Percentiles rank a stretch among this genome's conserved stretches.
Conservation (phyloP, 2,329 filamentous ascomycete genomes). For the Pseudogymnoascus sp. region DNA sequence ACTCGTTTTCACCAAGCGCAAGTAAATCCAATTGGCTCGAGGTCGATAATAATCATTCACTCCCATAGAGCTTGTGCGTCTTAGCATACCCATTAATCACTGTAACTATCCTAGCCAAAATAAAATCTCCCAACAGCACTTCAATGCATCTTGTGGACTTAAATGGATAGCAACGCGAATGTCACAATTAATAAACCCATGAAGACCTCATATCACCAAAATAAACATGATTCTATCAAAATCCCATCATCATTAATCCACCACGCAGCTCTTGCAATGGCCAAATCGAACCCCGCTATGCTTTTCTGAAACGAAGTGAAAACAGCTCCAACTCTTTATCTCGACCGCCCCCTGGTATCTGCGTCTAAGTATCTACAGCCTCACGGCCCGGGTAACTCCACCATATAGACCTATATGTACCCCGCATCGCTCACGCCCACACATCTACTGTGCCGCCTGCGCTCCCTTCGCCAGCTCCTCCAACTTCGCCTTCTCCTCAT, state of each 20-base stretch:
- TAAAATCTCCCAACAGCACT: not conserved
- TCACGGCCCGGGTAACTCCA: not conserved
- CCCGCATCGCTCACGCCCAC: not conserved
- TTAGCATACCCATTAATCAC: not conserved
- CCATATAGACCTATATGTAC: not conserved
- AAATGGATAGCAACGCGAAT: not conserved
- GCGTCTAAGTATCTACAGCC: conserved; percentile 1
- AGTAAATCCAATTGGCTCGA: not conserved
- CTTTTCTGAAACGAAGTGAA: conserved; percentile 4
- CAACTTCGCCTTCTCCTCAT: conserved; percentile 42
- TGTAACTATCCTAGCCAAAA: not conserved
- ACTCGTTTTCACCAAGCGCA: not conserved
- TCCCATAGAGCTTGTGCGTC: not conserved
- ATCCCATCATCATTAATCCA: not conserved
- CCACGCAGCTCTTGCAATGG: conserved; percentile 7
- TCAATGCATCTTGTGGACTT: not conserved
- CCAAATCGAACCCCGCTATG: conserved; percentile 1
- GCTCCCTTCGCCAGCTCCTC: conserved; percentile 25
- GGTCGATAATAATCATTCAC: not conserved
- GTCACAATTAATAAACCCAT: not conserved
- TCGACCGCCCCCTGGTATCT: not conserved
- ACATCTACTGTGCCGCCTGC: not conserved
- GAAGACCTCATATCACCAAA: not conserved
- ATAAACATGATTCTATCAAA: not conserved
- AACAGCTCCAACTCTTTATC: not conserved